These are phyloP conservation scores for Elsinoe batatas DNA, from an alignment of 2,329 filamentous ascomycete species.

Conservation along the genomic window DNA sequence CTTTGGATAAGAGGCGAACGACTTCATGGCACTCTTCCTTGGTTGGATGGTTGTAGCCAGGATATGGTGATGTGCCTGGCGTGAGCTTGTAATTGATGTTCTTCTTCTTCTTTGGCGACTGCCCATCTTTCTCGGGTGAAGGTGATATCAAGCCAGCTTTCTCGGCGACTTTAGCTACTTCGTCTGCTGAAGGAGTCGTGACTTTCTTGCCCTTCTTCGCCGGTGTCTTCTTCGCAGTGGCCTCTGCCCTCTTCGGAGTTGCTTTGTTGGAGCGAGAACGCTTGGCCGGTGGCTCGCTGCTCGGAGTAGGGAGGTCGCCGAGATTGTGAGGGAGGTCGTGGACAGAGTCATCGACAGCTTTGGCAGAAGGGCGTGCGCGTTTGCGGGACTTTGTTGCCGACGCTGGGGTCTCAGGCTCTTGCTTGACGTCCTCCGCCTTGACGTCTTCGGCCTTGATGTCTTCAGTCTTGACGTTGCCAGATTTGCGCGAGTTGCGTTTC, in stretches of 20 bases:
- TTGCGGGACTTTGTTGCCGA: slow-evolving; percentile 25
- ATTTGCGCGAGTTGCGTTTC: slow-evolving; percentile 22
- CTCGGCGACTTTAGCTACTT: slow-evolving; percentile 14
- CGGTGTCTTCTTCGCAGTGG: slow-evolving; percentile 17
- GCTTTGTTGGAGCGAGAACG: slow-evolving; percentile 9
- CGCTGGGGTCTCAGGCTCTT: slow-evolving; percentile 14
- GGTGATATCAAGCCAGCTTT: slow-evolving; percentile 14
- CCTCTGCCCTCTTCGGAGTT: slow-evolving; percentile 15
- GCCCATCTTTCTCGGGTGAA: slow-evolving; percentile 14
- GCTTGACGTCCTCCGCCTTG: neutral
- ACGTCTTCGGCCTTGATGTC: slow-evolving; percentile 19
- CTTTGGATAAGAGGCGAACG: slow-evolving; percentile 50
- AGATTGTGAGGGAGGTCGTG: slow-evolving; percentile 49
- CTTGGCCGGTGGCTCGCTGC: slow-evolving; percentile 17
- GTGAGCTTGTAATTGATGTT: slow-evolving; percentile 36
- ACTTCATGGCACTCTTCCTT: slow-evolving; percentile 60
- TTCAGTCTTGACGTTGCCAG: neutral
- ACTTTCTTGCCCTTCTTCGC: slow-evolving; percentile 15
- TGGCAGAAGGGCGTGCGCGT: slow-evolving; percentile 19
- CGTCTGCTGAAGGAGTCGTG: slow-evolving; percentile 3
- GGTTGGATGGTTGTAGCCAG: slow-evolving; percentile 56
- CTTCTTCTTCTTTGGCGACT: slow-evolving; percentile 31
- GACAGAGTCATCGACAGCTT: slow-evolving; percentile 22
- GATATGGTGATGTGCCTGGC: slow-evolving; percentile 53
- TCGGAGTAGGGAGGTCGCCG: slow-evolving; percentile 30